Conservation (phyloP, 768 basidiomycete genomes). For the Trametes elegans region DNA sequence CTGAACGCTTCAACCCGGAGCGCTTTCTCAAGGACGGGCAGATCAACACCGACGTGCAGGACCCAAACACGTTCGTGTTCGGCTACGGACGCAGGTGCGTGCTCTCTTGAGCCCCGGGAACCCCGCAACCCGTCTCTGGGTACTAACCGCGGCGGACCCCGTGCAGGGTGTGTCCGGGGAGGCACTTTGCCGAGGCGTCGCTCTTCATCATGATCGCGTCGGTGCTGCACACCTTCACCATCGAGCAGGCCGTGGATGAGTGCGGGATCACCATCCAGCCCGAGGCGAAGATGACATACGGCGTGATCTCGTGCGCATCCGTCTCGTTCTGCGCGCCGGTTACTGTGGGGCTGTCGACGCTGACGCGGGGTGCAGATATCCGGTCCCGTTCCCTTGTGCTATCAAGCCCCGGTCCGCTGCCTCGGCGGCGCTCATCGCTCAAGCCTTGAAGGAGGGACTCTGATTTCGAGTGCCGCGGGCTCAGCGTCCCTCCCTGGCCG, state of each 20-base stretch:
- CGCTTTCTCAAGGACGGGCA: constrained; percentile 17
- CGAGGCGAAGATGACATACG: constrained; percentile 13
- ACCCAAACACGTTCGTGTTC: constrained; percentile 13
- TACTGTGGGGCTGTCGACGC: not conserved
- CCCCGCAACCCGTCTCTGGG: too few species aligned
- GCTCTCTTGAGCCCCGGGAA: too few species aligned
- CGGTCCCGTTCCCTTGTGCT: constrained; percentile 6
- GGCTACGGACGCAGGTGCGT: constrained; percentile 19
- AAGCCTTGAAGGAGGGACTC: not conserved
- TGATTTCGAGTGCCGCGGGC: not conserved
- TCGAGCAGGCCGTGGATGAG: constrained; percentile 12
- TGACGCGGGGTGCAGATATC: not conserved
- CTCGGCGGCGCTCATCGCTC: not conserved
- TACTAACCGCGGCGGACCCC: too few species aligned
- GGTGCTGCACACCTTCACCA: constrained; percentile 12
- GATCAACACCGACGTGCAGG: constrained; percentile 4
- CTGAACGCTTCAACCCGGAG: constrained; percentile 17
- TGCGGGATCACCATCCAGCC: constrained; percentile 8
- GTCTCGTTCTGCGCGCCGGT: not conserved
- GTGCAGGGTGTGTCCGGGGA: constrained; percentile 11
- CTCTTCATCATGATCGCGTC: constrained; percentile 16
- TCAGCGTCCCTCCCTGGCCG: not conserved
- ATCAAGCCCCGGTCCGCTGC: constrained; percentile 13
- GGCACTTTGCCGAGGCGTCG: constrained; percentile 13
- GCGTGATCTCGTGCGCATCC: constrained; percentile 12